A percentile compares a stretch with the other conserved stretches of the same genome.
Conservation (phyloP, 148 eudicot species). For the Vaccinium darrowii region DNA sequence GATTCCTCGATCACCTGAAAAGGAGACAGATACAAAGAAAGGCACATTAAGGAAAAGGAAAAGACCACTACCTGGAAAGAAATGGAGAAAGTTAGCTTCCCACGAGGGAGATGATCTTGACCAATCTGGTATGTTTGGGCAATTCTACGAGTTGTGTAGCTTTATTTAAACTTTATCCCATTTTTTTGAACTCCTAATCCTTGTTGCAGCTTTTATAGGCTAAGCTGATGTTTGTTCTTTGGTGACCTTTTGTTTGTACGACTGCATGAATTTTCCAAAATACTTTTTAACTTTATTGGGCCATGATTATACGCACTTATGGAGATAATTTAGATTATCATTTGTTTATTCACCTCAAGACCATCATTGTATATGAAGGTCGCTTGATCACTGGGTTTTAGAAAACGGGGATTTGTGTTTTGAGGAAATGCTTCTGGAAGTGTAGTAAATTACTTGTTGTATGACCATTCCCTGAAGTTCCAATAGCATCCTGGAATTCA, state of each 20-base stretch:
- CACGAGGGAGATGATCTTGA: conserved; percentile 42
- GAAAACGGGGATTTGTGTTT: background rate
- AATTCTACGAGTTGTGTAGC: conserved; percentile 12
- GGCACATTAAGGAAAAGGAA: conserved; percentile 51
- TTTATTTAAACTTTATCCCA: background rate
- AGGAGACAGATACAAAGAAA: conserved; percentile 45
- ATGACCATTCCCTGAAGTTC: background rate
- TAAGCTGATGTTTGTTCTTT: background rate
- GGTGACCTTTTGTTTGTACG: background rate
- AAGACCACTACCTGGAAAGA: conserved; percentile 79
- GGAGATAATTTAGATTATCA: background rate
- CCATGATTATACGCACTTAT: background rate
- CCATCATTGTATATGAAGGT: background rate
- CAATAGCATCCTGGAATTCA: background rate
- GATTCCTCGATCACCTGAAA: conserved; percentile 37
- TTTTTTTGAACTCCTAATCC: background rate
- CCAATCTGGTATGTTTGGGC: conserved; percentile 50
- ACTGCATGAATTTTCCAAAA: background rate
- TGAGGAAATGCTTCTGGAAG: conserved; percentile 4
- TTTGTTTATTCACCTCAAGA: background rate
- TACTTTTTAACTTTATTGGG: background rate
- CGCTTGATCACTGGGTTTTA: background rate
- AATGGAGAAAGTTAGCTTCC: conserved; percentile 69
- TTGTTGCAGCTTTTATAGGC: background rate
- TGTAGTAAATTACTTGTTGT: background rate